Evolutionary conservation across 345 rosid genomes (phyloP), one percentile per base, ranked within the genome.

Genomic region (Euphorbia peplus): DNA sequence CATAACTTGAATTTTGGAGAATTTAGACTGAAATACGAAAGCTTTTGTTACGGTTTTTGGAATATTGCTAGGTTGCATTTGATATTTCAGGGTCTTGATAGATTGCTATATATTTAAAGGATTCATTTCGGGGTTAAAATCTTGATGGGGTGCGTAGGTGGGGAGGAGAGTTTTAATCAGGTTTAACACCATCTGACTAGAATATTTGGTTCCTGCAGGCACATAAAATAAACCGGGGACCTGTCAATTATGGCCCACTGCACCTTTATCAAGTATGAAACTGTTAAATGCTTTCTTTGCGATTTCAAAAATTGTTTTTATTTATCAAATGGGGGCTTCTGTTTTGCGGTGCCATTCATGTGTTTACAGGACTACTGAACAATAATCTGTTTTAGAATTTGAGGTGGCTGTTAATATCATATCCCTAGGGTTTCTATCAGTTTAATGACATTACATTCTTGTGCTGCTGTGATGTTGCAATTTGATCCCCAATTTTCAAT

Each of bases 131-230:
- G 24, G 15, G 42, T 62, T 11, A 37, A 64, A n/a, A 60, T 26
- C 25, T 48, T n/a, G 35, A 4, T 29, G 64, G 56, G 77, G 5
- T 15, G 24, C 2, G 16, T 28, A 46, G 48, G 5, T 63, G 42
- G 59, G 59, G 59, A 22, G 39, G 37, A 57, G 76, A 61, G 67
- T 61, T 61, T 60, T 80, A 58, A 59, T 73, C 11, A 19, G 75
- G 80, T 72, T 73, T 61, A 60, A 68, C 67, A 44, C 67, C 62
- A 71, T 79, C 88, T 81, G 81, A 86, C 80, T 71, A 52, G 77
- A 82, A 68, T 83, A 83, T 86, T 85, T 93, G 90, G 80, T 91
- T 90, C 88, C 84, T 93, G 97, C 96, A 93, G 97, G 97, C 95
- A 93, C 96, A 89, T 90, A 88, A 83, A 75, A 73, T 73, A 77